These are phyloP conservation scores for Suillus decipiens DNA, from an alignment of 768 basidiomycete species.

Conservation along the genomic window DNA sequence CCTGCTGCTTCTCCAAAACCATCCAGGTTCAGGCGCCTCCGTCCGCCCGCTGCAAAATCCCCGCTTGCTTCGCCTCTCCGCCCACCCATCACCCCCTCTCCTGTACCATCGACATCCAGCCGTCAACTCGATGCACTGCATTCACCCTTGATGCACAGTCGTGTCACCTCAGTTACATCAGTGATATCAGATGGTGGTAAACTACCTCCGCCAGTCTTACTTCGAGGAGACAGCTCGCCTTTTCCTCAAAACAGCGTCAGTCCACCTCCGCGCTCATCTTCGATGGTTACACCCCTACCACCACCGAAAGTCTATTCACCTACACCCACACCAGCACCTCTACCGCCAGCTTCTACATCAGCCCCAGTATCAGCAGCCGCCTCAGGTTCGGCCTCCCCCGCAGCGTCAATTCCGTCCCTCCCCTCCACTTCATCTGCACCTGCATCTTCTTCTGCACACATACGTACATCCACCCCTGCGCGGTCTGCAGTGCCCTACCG, in stretches of 20 bases:
- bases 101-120: constrained; percentile 22
- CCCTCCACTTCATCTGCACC: constrained; percentile 21
- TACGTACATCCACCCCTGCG: constrained; percentile 17
- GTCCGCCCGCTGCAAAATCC: constrained; percentile 23
- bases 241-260: constrained; percentile 10
- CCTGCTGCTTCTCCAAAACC: constrained; percentile 19
- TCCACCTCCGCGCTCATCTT: constrained; percentile 14
- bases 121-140: constrained; percentile 32
- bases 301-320: constrained; percentile 18
- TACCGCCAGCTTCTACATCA: constrained; percentile 14
- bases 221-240: neutral
- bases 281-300: constrained; percentile 16
- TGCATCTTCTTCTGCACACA: constrained; percentile 26
- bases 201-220: neutral
- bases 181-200: constrained; percentile 6
- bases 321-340: neutral
- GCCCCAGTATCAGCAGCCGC: constrained; percentile 13
- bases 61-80: constrained; percentile 36
- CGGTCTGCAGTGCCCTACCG: constrained; percentile 66
- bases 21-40: constrained; percentile 54
- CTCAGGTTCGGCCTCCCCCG: constrained; percentile 21
- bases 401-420: constrained; percentile 17
- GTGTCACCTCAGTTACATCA: constrained; percentile 35
- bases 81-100: constrained; percentile 24
- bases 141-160: constrained; percentile 28